Evolutionary conservation across 768 basidiomycete species (phyloP).

Genomic region (Mycena alexandri): DNA sequence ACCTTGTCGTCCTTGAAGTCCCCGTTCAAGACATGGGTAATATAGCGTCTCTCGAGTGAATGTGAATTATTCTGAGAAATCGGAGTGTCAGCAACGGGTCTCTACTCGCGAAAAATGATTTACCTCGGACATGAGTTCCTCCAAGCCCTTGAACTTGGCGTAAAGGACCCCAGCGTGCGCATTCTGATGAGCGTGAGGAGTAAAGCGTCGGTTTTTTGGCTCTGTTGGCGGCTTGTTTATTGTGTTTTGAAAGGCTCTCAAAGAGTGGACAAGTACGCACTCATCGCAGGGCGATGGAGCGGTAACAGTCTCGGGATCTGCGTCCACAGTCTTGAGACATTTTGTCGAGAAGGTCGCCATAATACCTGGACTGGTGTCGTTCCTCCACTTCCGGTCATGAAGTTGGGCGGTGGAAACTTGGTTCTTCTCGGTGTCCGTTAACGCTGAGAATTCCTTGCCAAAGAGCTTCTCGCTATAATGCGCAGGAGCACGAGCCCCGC

Average conservation of each 20-base stretch:
- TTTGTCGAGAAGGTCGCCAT: too few relatives aligned
- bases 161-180: slow-evolving; percentile 1
- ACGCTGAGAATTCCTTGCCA: neutral
- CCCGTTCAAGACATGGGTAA: too few relatives aligned
- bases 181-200: too few relatives aligned
- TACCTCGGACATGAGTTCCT: slow-evolving; percentile 17
- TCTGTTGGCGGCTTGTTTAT: neutral
- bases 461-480: slow-evolving; percentile 14
- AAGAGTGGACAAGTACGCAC: neutral
- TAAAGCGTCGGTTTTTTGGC: neutral
- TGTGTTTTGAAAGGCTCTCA: neutral
- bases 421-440: neutral
- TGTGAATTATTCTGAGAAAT: slow-evolving; percentile 5
- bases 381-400: slow-evolving; percentile 10
- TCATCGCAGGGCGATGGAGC: neutral
- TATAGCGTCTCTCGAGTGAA: slow-evolving; percentile 28
- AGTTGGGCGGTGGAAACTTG: neutral
- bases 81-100: neutral
- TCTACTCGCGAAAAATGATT: neutral
- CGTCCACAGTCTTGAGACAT: slow-evolving; percentile 9
- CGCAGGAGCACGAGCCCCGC: neutral
- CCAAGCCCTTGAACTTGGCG: slow-evolving; percentile 5
- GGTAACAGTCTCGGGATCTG: neutral
- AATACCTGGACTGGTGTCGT: slow-evolving; percentile 4
- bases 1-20: too few relatives aligned